Evolutionary conservation across 495 filamentous ascomycete species (phyloP), one percentile per base, ranked within the genome.

Genomic region (Penicillium mononematosum): DNA sequence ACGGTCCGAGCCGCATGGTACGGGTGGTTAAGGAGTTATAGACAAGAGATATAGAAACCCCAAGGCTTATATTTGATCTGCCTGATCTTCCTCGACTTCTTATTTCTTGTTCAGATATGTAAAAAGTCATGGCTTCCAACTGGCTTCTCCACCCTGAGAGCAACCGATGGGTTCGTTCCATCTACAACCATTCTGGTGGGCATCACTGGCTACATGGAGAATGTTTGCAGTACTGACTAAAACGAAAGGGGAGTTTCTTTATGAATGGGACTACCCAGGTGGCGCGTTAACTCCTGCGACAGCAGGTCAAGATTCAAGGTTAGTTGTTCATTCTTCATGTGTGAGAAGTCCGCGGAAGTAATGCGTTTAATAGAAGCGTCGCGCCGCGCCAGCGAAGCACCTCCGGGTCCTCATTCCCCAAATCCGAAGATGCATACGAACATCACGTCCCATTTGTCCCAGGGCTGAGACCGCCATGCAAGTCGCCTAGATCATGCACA

Each of bases 1-100:
- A 55, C 34, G 39, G 51, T 20, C 34, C 49, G 54, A 61, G 54
- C 48, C 48, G 43, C 48, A 54, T 32, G 36, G 32, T 52, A 56
- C 22, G 38, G 49, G 36, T 41, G 29, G 16, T 27, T 27, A 19
- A n/a, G 34, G 48, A 27, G 8, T 25, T 16, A 0, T 5, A 14
- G 16, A 46, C 27, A 12, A 25, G 16, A 5, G 12, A 46, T 46
- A 46, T 46, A 46, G 22, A 47, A 34, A 27, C 7, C 44, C 44
- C 14, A 38, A 38, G 20, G 27, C 25, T n/a, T 47, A 11, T 9
- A 31, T 31, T 11, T 14, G 12, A 9, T 31, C 22, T 29, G 8
- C n/a, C 45, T 20, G 45, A 7, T 47, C 45, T 16, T 19, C 22
- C 25, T 29, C 7, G 2, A 17, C 27, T 17, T 17, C 11, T 24